A percentile compares a stretch with the other conserved stretches of the same genome.
Conservation (phyloP, 345 rosid species). For the Pelargonium nanum region DNA sequence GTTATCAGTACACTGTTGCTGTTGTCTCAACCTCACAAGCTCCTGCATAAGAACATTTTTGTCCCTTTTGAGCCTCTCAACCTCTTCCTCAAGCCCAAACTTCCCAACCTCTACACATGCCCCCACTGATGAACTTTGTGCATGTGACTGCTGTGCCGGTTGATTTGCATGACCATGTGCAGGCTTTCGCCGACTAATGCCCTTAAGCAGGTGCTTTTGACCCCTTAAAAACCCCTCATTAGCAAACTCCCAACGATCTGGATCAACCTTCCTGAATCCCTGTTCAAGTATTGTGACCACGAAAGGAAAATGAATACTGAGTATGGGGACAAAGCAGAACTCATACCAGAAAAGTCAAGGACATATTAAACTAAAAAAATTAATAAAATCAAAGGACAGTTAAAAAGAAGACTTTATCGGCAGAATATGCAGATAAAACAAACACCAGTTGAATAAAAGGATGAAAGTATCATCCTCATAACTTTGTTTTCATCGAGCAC, state of each 20-base stretch:
- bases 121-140: constrained; percentile 23
- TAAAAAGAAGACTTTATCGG: no score
- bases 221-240: constrained; percentile 34
- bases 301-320: neutral
- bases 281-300: constrained; percentile 8
- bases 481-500: no score
- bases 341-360: no score
- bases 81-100: constrained; percentile 47
- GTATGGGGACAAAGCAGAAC: neutral
- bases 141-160: constrained; percentile 18
- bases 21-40: constrained; percentile 43
- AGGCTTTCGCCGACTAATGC: constrained; percentile 33
- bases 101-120: constrained; percentile 53
- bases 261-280: constrained; percentile 46
- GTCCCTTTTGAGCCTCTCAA: constrained; percentile 51
- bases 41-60: constrained; percentile 51
- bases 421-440: no score
- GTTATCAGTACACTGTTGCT: constrained; percentile 38
- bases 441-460: no score
- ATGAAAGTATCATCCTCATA: no score
- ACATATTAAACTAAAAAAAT: neutral
- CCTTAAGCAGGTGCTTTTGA: constrained; percentile 33
- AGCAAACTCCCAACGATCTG: constrained; percentile 52
- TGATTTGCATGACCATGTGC: constrained; percentile 33
- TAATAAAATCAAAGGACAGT: neutral